Evolutionary conservation across 169 alveolate species (phyloP).

Genomic region (Perkinsus olseni): DNA sequence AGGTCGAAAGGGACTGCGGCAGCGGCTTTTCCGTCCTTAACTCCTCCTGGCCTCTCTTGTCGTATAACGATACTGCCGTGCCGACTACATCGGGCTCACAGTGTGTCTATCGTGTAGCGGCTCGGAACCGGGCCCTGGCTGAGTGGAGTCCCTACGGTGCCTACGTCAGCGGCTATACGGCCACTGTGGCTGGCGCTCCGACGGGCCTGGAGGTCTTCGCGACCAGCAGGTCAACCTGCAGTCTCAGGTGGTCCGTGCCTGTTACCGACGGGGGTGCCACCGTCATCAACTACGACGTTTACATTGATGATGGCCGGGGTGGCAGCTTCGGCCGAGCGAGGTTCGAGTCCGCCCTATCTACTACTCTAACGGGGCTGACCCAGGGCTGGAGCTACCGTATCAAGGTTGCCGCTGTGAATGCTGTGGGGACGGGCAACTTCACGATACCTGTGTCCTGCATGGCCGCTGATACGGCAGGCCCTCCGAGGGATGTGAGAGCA

Average conservation of each 20-base stretch:
- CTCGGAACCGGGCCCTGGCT: not conserved
- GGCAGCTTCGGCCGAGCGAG: slow-evolving; percentile 22
- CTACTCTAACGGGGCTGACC: slow-evolving; percentile 18
- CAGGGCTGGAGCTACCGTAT: slow-evolving; percentile 27
- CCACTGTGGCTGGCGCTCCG: slow-evolving; percentile 22
- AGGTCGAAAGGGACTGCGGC: slow-evolving; percentile 28
- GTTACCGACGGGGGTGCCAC: not conserved
- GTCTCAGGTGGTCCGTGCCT: slow-evolving; percentile 25
- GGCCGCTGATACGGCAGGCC: slow-evolving; percentile 14
- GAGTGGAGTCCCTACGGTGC: slow-evolving; percentile 1
- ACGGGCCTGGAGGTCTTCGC: not conserved
- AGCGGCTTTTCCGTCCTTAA: slow-evolving; percentile 17
- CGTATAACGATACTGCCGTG: not conserved
- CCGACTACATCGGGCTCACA: not conserved
- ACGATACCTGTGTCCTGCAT: slow-evolving; percentile 17
- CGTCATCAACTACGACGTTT: slow-evolving; percentile 19
- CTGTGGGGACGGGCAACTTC: slow-evolving; percentile 28
- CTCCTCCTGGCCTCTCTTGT: not conserved
- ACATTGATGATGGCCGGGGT: slow-evolving; percentile 27
- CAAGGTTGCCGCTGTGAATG: slow-evolving; percentile 32
- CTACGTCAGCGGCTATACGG: slow-evolving; percentile 26
- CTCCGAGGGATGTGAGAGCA: not conserved
- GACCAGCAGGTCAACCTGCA: slow-evolving; percentile 13
- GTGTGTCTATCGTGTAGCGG: slow-evolving; percentile 6
- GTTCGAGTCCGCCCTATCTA: slow-evolving; percentile 14